phyloP scores from a whole-genome alignment of 2,329 filamentous ascomycete species.

The Clathrospora elynae region DNA sequence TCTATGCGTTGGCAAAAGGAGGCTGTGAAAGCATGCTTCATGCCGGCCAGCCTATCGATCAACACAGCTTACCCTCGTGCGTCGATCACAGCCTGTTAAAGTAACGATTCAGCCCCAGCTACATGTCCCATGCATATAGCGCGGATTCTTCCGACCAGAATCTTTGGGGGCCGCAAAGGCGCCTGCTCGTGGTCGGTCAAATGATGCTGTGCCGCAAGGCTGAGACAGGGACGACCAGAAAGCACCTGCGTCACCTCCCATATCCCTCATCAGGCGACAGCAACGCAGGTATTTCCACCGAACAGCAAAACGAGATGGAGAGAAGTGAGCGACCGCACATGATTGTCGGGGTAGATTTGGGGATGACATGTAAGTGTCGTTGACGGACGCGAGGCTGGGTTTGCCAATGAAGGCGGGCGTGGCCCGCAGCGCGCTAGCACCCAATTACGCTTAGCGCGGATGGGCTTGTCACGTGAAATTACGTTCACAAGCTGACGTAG shows the following conservation, averaged over 20 bases:
- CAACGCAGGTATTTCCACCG: constrained; percentile 2
- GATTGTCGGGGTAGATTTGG: constrained; percentile 44
- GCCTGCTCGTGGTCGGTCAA: constrained; percentile 4
- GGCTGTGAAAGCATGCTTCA: neutral
- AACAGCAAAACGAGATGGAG: constrained; percentile 16
- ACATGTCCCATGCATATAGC: neutral
- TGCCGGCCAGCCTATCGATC: neutral
- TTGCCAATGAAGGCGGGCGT: neutral
- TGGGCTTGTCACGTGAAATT: constrained; percentile 6
- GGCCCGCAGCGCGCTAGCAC: neutral
- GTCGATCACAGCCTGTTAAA: too few relatives aligned
- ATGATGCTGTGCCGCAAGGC: constrained; percentile 31
- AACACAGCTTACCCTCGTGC: too few relatives aligned
- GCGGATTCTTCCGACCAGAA: neutral
- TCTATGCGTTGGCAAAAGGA: neutral
- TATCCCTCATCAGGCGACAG: constrained; percentile 4
- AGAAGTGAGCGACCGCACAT: constrained; percentile 36
- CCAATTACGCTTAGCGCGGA: constrained; percentile 6
- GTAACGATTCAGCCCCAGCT: too few relatives aligned
- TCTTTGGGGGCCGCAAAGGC: constrained; percentile 13
- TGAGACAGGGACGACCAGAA: constrained; percentile 15
- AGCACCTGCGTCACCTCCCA: constrained; percentile 7
- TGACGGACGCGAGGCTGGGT: neutral
- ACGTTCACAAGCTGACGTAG: constrained; percentile 3
- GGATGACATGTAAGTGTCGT: constrained; percentile 46